Base-by-base conservation (phyloP, 331 rosid genomes). In the Rhamnella rubrinervis region DNA sequence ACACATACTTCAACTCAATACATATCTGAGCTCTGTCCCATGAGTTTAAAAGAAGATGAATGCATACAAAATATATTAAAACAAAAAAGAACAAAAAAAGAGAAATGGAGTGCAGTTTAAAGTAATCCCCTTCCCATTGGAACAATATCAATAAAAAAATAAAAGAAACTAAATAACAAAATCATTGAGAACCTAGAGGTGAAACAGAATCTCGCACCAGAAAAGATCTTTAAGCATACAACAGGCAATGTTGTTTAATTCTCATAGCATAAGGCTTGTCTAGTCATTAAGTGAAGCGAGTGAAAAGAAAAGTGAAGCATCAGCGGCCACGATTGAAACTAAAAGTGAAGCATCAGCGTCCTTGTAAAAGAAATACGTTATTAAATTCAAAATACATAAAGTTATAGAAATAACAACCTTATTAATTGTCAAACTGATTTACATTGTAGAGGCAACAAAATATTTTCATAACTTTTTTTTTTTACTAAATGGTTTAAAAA, bases 151-250 rank as follows among this genome's bases (percentile, higher is more conserved):
- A 28, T 20, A 62, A 16, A 37, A 62, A n/a, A 0, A 41, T 11
- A 64, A 16, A 64, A 16, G 18, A 64, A 44, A 25, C 56, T 21
- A 47, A 7, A 64, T 12, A 23, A 64, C 55, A 64, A 46, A 41
- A 21, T 20, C 68, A 41, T 47, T 26, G 9, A 26, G 5, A 21
- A 26, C 2, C 26, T 23, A 15, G 25, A 23, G n/a, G 49, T 38
- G 25, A 61, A 61, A 25, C 28, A 1, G 20, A 61, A 61, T 35
- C 49, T 37, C 47, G 6, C 25, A 15, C 21, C 17, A 52, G 8
- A 55, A 26, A 59, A 55, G 56, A 55, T 66, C 72, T 23, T 67
- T 49, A 67, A 59, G 40, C 26, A 20, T 17, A 28, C 7, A 12
- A 52, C 61, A 59, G 38, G 31, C 31, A 23, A 23, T 23, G 4